Evolutionary conservation across 192 early-diverging fungal species (phyloP), one percentile per base, ranked within the genome.

Genomic region (Backusella liffmaniae): DNA sequence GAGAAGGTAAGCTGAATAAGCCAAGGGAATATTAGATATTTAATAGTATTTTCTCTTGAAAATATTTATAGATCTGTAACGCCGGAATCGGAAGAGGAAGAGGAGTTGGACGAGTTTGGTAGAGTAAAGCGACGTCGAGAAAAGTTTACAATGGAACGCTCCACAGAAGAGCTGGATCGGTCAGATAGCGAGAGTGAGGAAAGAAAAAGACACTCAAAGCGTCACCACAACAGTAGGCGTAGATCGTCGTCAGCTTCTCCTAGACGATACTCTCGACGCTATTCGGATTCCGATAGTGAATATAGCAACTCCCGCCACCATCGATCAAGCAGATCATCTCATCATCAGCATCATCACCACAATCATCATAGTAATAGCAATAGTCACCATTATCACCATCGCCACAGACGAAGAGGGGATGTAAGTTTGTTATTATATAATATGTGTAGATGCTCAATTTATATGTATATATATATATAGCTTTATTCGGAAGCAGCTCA

Each of bases 31-130:
- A 29, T 12, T 18, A 53, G 1, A 1, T 21, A 21, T 29, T 2
- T 29, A 29, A 62, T 29, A 62, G 3, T 26, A 21, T 12, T 3
- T 59, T 59, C n/a, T 10, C 12, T 23, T 59, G 12, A 29, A 29
- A 62, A 39, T 39, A 10, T 39, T 32, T 44, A n/a, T 41, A 69
- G 67, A 69, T 37, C n/a, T 69, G 16, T 34, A 39, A 37, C n/a
- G 39, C 21, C 67, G 34, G 34, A 69, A 12, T 41, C 35, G n/a
- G 36, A 68, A 18, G 46, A 41, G 10, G 37, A 39, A 42, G 84
- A 86, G 29, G 88, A 88, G 44, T 77, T 85, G 15, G 81, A 85
- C 67, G 86, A 84, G 37, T 81, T 76, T 59, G 81, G 77, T 36
- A 42, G 85, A 51, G 76, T 81, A 18, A 72, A 77, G 35, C 62